These are phyloP conservation scores for Aschersonia sp. DNA, from an alignment of 2,329 filamentous ascomycete species.

Conservation along the genomic window DNA sequence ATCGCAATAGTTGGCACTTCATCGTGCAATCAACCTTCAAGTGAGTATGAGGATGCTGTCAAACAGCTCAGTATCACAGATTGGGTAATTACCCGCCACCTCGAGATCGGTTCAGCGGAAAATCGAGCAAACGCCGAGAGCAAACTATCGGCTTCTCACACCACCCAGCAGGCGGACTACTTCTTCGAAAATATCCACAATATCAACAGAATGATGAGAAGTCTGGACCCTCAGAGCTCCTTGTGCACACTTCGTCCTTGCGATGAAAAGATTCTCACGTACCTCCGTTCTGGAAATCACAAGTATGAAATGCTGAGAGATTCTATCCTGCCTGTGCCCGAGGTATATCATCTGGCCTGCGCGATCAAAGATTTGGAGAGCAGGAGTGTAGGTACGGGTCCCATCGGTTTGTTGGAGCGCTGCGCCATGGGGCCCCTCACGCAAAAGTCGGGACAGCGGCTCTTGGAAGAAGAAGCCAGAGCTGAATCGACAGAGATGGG, in stretches of 20 bases:
- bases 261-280: constrained; percentile 10
- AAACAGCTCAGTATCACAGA: constrained; percentile 24
- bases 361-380: constrained; percentile 13
- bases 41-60: constrained; percentile 24
- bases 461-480: constrained; percentile 14
- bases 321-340: constrained; percentile 21
- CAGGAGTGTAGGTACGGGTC: constrained; percentile 8
- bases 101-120: constrained; percentile 15
- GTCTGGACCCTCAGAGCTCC: constrained; percentile 14
- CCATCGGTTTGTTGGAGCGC: constrained; percentile 15
- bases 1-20: constrained; percentile 73
- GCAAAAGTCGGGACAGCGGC: constrained; percentile 15
- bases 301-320: constrained; percentile 16
- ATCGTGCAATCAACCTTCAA: constrained; percentile 34
- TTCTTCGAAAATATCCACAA: constrained; percentile 31
- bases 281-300: constrained; percentile 12
- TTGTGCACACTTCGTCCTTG: constrained; percentile 6
- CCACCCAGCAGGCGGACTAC: constrained; percentile 22
- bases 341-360: constrained; percentile 24
- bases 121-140: constrained; percentile 1
- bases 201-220: constrained; percentile 28
- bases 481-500: constrained; percentile 9
- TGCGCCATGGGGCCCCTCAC: constrained; percentile 17
- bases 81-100: constrained; percentile 22
- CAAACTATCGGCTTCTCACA: constrained; percentile 2